Base-by-base conservation (phyloP, 1,284 basidiomycete species). In the Ceratobasidium sp. region DNA sequence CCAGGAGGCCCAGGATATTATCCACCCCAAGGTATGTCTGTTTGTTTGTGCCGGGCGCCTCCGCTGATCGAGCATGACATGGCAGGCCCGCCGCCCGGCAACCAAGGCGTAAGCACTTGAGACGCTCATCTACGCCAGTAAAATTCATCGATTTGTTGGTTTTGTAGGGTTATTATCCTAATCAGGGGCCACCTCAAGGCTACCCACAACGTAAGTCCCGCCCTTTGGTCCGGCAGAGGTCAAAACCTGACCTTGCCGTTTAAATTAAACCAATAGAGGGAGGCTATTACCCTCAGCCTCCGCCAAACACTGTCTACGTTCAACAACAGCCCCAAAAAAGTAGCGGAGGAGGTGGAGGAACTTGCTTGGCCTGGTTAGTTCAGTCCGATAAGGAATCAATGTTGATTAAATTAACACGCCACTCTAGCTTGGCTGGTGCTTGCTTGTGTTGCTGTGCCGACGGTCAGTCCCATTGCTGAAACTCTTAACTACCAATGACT, bases 381-480 rank as follows among this genome's bases (percentile, higher is more conserved):
- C 45, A 22, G 17, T 29, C 27, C n/a, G 49, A 22, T 54, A 35
- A 38, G 32, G n/a, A 7, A 22, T 13, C 4, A 10, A 15, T 15
- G 25, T 17, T 27, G 34, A n/a, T 22, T 32, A 27, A n/a, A 35
- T 50, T 65, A 10, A 65, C 34, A 53, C 22, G 25, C 25, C 17
- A 50, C 1, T 13, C 31, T 20, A 65, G 62, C 49, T 54, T 65
- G 62, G 62, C 62, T 53, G 62, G 62, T 65, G 62, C 62, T 27
- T 65, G 62, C 62, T 65, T 65, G 38, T 65, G 62, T 54, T 65
- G 62, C 50, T 65, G 62, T 29, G 62, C 62, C 20, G 62, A 65
- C 53, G 62, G 62, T 54, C 17, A n/a, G 50, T 42, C 20, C 10
- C 38, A 3, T 42, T 20, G 29, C 25, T 20, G 17, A 32, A 27